phyloP scores from a whole-genome alignment of 1,284 basidiomycete genomes.

The Ustilago xerochloae region DNA sequence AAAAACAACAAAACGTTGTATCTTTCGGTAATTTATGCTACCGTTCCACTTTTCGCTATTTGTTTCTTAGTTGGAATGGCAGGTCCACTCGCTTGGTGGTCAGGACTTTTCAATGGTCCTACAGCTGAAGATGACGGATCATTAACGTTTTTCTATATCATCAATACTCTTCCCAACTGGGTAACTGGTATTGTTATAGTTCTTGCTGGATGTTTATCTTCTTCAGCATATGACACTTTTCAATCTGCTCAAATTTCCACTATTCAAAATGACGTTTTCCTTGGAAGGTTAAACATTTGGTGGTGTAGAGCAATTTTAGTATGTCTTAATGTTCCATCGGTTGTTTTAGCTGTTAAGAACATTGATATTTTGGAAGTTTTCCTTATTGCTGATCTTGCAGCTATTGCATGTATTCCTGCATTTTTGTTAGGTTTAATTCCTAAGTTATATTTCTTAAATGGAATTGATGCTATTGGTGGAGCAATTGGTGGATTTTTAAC shows the following conservation, averaged over 20 bases:
- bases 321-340: constrained; percentile 62
- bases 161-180: constrained; percentile 65
- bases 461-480: constrained; percentile 65
- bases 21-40: constrained; percentile 60
- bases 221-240: constrained; percentile 68
- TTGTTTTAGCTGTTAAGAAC: constrained; percentile 64
- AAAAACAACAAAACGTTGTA: constrained; percentile 63
- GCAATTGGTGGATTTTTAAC: constrained; percentile 68
- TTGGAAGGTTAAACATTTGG: constrained; percentile 67
- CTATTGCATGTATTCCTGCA: constrained; percentile 63
- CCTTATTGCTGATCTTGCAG: constrained; percentile 65
- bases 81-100: constrained; percentile 64
- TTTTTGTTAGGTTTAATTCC: constrained; percentile 63
- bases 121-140: constrained; percentile 62
- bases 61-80: constrained; percentile 67
- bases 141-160: constrained; percentile 63
- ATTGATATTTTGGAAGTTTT: constrained; percentile 68
- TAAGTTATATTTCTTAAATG: constrained; percentile 62
- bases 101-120: constrained; percentile 59
- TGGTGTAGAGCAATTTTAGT: constrained; percentile 63
- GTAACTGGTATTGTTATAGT: constrained; percentile 65
- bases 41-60: constrained; percentile 64
- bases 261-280: constrained; percentile 67
- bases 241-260: constrained; percentile 68
- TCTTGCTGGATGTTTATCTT: constrained; percentile 62